Evolutionary conservation across 2,329 filamentous ascomycete genomes (phyloP).

Genomic region (Dissoconium aciculare): DNA sequence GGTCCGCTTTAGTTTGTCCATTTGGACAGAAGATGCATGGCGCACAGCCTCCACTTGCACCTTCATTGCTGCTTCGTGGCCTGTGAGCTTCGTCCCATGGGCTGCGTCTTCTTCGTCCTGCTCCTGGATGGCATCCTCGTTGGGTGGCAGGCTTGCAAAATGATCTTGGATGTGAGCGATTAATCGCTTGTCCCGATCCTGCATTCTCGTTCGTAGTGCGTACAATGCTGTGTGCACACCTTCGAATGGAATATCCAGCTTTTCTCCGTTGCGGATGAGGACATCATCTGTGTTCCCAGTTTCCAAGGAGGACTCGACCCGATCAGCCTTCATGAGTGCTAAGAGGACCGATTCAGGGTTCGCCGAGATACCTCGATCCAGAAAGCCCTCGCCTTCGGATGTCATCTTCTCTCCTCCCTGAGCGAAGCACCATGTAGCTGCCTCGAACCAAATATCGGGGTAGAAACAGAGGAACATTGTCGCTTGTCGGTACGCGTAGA

Average conservation of each 20-base stretch:
- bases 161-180: slow-evolving; percentile 40
- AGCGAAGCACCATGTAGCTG: slow-evolving; percentile 79
- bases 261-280: slow-evolving; percentile 48
- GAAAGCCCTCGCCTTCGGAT: slow-evolving; percentile 57
- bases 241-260: slow-evolving; percentile 71
- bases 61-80: slow-evolving; percentile 37
- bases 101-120: slow-evolving; percentile 37
- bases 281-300: slow-evolving; percentile 55
- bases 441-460: slow-evolving; percentile 92
- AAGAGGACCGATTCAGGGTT: slow-evolving; percentile 90
- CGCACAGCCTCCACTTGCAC: slow-evolving; percentile 42
- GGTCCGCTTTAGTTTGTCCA: slow-evolving; percentile 62
- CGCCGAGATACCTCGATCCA: slow-evolving; percentile 67
- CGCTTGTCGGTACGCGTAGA: slow-evolving; percentile 88
- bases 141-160: slow-evolving; percentile 33
- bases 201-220: slow-evolving; percentile 58
- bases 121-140: slow-evolving; percentile 23
- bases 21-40: slow-evolving; percentile 56
- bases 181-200: slow-evolving; percentile 49
- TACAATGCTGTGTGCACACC: slow-evolving; percentile 78
- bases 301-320: slow-evolving; percentile 63
- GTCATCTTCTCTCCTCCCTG: slow-evolving; percentile 47
- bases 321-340: slow-evolving; percentile 77
- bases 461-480: slow-evolving; percentile 88
- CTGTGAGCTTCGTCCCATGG: slow-evolving; percentile 31